Conservation (phyloP, 768 basidiomycete species). For the Kwoniella europaea region DNA sequence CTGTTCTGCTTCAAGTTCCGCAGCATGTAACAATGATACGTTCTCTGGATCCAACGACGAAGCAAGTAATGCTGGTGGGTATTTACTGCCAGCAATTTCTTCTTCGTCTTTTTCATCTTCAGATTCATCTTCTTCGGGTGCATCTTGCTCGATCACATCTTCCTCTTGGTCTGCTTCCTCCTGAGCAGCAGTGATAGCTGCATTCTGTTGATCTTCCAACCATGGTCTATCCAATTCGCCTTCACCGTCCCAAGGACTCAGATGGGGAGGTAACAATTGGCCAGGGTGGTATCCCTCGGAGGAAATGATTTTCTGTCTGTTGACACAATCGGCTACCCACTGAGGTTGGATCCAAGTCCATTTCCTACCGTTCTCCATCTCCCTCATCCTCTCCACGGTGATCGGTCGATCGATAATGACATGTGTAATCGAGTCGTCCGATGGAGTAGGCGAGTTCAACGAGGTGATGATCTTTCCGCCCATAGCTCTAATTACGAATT, state of each 20-base stretch:
- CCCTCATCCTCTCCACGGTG: conserved; percentile 60
- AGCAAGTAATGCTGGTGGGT: conserved; percentile 59
- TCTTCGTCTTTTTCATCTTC: conserved; percentile 56
- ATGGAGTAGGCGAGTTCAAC: conserved; percentile 60
- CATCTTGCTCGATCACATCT: conserved; percentile 50
- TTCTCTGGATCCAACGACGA: conserved; percentile 63
- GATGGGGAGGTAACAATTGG: conserved; percentile 83
- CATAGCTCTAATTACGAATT: conserved; percentile 88
- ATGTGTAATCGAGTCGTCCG: conserved; percentile 87
- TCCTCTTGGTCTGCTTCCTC: conserved; percentile 57
- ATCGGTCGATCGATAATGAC: conserved; percentile 90
- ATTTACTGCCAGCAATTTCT: conserved; percentile 29
- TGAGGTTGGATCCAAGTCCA: conserved; percentile 94
- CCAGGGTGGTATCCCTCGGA: conserved; percentile 88
- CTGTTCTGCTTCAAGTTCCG: conserved; percentile 89
- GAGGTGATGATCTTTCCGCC: conserved; percentile 90
- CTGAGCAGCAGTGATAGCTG: conserved; percentile 57
- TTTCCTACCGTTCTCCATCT: conserved; percentile 68
- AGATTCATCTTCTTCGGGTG: conserved; percentile 45
- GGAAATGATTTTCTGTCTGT: conserved; percentile 78
- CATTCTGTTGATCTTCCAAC: conserved; percentile 69
- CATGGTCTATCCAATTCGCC: conserved; percentile 60
- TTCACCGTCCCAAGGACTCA: conserved; percentile 89
- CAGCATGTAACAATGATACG: conserved; percentile 74
- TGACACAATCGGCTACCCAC: conserved; percentile 96